Percentiles rank a stretch among this genome's conserved stretches.
These are phyloP conservation scores for Marasmius oreades DNA, from an alignment of 1,284 basidiomycete species.

Conservation along the genomic window DNA sequence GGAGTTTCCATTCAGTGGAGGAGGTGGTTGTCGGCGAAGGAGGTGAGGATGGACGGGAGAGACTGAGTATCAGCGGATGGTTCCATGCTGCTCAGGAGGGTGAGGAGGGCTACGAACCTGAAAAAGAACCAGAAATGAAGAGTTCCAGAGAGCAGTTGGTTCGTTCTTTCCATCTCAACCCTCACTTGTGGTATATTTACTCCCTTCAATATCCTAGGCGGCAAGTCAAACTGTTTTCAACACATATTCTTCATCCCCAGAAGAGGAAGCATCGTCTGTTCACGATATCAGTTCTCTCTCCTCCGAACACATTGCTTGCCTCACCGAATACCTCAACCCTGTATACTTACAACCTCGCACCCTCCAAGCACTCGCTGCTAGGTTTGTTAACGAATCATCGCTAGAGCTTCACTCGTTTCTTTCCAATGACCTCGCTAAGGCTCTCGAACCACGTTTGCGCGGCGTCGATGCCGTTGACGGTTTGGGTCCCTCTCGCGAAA, in stretches of 20 bases:
- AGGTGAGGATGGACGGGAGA: constrained; percentile 62
- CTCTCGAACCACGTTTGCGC: constrained; percentile 65
- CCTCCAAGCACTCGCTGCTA: constrained; percentile 75
- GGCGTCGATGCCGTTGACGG: constrained; percentile 69
- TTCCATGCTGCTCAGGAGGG: constrained; percentile 91
- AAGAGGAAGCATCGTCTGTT: constrained; percentile 39
- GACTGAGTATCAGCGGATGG: constrained; percentile 94
- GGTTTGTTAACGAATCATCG: constrained; percentile 88
- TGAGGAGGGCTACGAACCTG: constrained; percentile 76
- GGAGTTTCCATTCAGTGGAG: constrained; percentile 96
- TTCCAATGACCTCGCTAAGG: constrained; percentile 57
- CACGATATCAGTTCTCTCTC: constrained; percentile 53
- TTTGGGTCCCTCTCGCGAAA: constrained; percentile 48
- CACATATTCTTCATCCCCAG: constrained; percentile 41
- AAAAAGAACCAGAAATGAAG: constrained; percentile 41
- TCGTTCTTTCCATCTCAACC: constrained; percentile 28
- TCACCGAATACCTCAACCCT: constrained; percentile 84
- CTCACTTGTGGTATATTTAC: background rate
- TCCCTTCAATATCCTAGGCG: constrained; percentile 33
- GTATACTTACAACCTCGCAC: constrained; percentile 85
- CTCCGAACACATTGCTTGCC: constrained; percentile 62
- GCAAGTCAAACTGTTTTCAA: constrained; percentile 61
- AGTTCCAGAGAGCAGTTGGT: constrained; percentile 82
- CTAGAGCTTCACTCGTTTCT: constrained; percentile 91
- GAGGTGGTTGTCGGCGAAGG: constrained; percentile 85